Conservation (phyloP, 164 flowering plant genomes). For the Vitis rupestris region DNA sequence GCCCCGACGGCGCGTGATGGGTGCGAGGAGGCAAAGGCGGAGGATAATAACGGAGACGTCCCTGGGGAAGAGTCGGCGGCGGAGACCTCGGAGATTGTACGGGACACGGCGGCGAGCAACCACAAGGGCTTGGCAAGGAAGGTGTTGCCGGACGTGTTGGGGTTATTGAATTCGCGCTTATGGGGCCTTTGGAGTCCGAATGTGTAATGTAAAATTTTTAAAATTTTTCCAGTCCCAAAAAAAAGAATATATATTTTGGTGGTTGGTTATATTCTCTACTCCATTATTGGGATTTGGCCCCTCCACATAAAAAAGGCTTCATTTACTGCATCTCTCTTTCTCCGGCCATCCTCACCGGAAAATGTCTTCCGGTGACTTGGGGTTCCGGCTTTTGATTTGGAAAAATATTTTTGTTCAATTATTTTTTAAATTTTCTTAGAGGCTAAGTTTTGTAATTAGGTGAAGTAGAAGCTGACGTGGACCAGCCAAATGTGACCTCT, state of each 20-base stretch:
- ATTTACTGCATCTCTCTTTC: not conserved
- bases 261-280: not conserved
- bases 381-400: too few relatives aligned
- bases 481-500: not conserved
- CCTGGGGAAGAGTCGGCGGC: not conserved
- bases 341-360: too few relatives aligned
- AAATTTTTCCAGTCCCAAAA: conserved; percentile 1
- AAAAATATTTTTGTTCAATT: not conserved
- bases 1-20: not conserved
- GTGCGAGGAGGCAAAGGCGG: conserved; percentile 2
- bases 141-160: conserved; percentile 80
- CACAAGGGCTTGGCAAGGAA: conserved; percentile 65
- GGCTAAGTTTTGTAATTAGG: conserved; percentile 23
- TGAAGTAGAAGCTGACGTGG: conserved; percentile 14
- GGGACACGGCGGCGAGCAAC: conserved; percentile 6
- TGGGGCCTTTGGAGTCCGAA: conserved; percentile 83
- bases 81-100: not conserved
- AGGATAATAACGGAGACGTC: not conserved
- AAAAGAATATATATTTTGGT: conserved; percentile 6
- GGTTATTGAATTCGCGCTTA: conserved; percentile 72
- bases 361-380: too few relatives aligned
- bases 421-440: conserved; percentile 21
- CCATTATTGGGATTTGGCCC: not conserved
- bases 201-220: conserved; percentile 15
- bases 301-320: too few relatives aligned